phyloP scores from a whole-genome alignment of 2,329 filamentous ascomycete genomes.

The Ophiognomonia clavigignenti-juglandacearum region DNA sequence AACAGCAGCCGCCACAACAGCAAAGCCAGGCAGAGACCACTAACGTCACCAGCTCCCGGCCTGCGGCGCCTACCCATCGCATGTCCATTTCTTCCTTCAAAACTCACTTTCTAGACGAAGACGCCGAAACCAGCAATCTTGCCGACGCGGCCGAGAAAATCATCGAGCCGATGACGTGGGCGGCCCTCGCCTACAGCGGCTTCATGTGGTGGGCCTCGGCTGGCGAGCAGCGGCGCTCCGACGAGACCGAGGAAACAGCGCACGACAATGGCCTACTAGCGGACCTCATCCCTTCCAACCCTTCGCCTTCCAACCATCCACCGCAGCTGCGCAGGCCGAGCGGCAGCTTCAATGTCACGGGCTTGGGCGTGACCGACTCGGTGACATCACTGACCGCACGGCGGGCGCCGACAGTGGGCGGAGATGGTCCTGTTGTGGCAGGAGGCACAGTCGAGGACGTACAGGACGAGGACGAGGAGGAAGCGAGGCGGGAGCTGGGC shows the following conservation, averaged over 20 bases:
- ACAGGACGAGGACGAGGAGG: conserved; percentile 37
- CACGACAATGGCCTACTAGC: conserved; percentile 53
- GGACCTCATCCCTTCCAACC: conserved; percentile 35
- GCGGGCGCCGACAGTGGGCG: conserved; percentile 19
- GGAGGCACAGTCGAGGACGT: conserved; percentile 19
- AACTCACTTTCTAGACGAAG: conserved; percentile 17
- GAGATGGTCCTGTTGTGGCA: no score
- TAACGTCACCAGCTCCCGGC: conserved; percentile 11
- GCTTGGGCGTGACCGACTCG: conserved; percentile 36
- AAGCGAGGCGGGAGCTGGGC: conserved; percentile 57
- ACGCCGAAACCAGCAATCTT: conserved; percentile 29
- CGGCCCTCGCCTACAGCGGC: conserved; percentile 70
- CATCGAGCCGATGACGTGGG: conserved; percentile 62
- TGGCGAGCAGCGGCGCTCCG: conserved; percentile 62
- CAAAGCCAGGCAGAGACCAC: no score
- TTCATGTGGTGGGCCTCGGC: conserved; percentile 92
- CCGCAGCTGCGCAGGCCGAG: conserved; percentile 8
- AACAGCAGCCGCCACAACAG: no score
- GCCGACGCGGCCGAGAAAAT: conserved; percentile 50
- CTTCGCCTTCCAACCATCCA: conserved; percentile 20
- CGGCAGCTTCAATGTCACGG: conserved; percentile 19
- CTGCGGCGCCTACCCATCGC: neutral
- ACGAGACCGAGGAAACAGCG: conserved; percentile 53
- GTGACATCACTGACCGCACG: conserved; percentile 38
- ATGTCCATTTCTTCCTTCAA: conserved; percentile 14